phyloP scores from a whole-genome alignment of 2,329 filamentous ascomycete species.

The Apiospora kogelbergensis region DNA sequence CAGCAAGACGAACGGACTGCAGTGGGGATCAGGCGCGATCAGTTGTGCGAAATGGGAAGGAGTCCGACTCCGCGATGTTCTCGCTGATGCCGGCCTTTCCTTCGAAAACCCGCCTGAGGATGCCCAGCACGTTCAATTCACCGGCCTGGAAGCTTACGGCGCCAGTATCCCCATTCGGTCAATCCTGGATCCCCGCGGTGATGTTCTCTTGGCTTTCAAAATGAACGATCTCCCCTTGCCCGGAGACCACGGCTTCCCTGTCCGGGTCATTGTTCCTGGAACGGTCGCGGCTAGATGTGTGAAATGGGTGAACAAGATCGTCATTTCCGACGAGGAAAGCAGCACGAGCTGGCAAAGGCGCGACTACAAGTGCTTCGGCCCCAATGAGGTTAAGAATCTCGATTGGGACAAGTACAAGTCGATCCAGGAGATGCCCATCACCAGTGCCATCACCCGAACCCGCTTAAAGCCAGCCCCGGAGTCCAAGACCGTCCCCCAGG shows the following conservation, averaged over 20 bases:
- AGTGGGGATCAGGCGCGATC: slow-evolving; percentile 48
- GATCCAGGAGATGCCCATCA: slow-evolving; percentile 69
- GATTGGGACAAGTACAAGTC: slow-evolving; percentile 63
- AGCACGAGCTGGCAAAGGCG: slow-evolving; percentile 64
- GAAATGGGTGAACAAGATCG: slow-evolving; percentile 67
- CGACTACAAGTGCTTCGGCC: slow-evolving; percentile 70
- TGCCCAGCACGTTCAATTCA: slow-evolving; percentile 42
- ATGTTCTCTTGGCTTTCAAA: slow-evolving; percentile 65
- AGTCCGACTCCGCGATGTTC: slow-evolving; percentile 44
- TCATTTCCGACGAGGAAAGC: slow-evolving; percentile 66
- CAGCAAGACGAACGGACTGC: slow-evolving; percentile 44
- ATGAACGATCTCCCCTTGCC: slow-evolving; percentile 68
- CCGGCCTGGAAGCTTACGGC: slow-evolving; percentile 59
- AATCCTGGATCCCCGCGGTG: slow-evolving; percentile 58
- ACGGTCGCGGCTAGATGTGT: slow-evolving; percentile 67
- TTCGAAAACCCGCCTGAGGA: slow-evolving; percentile 29
- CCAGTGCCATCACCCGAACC: slow-evolving; percentile 60
- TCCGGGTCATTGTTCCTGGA: slow-evolving; percentile 63
- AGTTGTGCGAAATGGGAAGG: slow-evolving; percentile 47
- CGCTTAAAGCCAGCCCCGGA: slow-evolving; percentile 19
- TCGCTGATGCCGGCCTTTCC: slow-evolving; percentile 39
- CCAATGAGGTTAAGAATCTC: slow-evolving; percentile 56
- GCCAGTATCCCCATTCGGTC: slow-evolving; percentile 61
- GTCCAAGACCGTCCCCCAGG: slow-evolving; percentile 15
- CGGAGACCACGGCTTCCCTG: slow-evolving; percentile 65